These are phyloP conservation scores for Hypoxylon rickii DNA, from an alignment of 495 filamentous ascomycete species.

Conservation along the genomic window DNA sequence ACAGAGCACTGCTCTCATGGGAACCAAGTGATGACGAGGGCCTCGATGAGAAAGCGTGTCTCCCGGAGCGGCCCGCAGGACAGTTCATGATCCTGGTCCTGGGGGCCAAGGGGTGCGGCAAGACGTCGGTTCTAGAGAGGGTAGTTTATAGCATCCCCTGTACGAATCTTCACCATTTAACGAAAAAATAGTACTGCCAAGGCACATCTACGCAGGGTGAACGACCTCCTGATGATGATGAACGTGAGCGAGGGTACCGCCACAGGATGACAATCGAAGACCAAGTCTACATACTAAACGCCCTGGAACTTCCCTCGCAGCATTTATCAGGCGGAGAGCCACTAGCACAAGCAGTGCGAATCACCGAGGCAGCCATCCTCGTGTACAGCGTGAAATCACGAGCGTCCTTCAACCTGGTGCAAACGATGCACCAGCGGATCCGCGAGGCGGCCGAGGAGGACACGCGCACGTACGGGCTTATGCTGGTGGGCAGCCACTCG, in stretches of 20 bases:
- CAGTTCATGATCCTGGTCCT: conserved; percentile 49
- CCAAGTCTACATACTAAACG: conserved; percentile 42
- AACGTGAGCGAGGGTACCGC: conserved; percentile 40
- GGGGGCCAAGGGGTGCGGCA: conserved; percentile 47
- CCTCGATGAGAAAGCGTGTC: conserved; percentile 2
- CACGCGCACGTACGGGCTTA: conserved; percentile 37
- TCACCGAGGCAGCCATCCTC: conserved; percentile 48
- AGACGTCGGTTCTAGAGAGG: conserved; percentile 47
- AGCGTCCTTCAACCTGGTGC: conserved; percentile 38
- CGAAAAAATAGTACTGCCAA: too few relatives aligned
- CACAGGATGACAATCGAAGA: conserved; percentile 39
- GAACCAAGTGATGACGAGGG: conserved; percentile 32
- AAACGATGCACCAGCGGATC: conserved; percentile 40
- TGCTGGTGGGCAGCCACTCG: conserved; percentile 45
- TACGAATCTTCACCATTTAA: not conserved
- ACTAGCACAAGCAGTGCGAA: conserved; percentile 43
- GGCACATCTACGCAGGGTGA: conserved; percentile 14
- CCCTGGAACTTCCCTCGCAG: conserved; percentile 44
- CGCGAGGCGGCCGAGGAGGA: conserved; percentile 21
- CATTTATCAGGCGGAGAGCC: conserved; percentile 40
- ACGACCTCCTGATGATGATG: conserved; percentile 32
- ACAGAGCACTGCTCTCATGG: conserved; percentile 50
- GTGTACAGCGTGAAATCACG: conserved; percentile 45
- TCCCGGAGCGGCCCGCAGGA: conserved; percentile 30
- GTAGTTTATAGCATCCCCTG: conserved; percentile 26